These are phyloP conservation scores for Quercus engelmannii DNA, from an alignment of 306 rosid species.

Conservation along the genomic window DNA sequence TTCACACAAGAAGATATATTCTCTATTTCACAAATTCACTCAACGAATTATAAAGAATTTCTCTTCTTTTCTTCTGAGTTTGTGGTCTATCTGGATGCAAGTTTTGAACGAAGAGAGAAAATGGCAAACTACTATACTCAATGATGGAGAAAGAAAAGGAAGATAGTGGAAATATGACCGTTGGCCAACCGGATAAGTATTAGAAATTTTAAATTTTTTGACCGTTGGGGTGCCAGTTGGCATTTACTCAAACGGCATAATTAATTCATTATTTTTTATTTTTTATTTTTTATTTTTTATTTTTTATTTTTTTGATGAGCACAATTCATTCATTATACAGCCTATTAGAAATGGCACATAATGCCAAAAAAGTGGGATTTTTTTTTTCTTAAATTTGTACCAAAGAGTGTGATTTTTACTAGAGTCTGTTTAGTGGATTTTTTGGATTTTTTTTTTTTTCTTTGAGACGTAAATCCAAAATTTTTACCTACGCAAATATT, in stretches of 20 bases:
- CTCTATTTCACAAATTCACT: neutral
- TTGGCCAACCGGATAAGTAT: neutral
- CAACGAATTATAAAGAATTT: neutral
- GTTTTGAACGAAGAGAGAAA: neutral
- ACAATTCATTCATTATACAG: too few species aligned
- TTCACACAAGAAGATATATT: neutral
- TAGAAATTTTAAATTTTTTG: conserved; percentile 8
- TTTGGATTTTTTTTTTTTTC: too few species aligned
- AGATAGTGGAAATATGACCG: conserved; percentile 10
- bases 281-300: too few species aligned
- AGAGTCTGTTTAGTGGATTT: too few species aligned
- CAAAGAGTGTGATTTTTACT: too few species aligned
- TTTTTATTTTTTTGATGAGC: neutral
- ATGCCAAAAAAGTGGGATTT: too few species aligned
- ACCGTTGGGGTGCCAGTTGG: conserved; percentile 21
- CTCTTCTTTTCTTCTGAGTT: neutral
- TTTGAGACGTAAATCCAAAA: too few species aligned
- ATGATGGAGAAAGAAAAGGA: neutral
- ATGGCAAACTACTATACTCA: neutral
- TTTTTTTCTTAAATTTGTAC: too few species aligned
- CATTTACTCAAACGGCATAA: neutral
- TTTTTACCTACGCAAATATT: too few species aligned
- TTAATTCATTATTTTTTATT: too few species aligned
- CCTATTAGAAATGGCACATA: too few species aligned
- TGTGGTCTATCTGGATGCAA: neutral